Conservation (phyloP, 495 filamentous ascomycete genomes). For the Aspergillus steynii region DNA sequence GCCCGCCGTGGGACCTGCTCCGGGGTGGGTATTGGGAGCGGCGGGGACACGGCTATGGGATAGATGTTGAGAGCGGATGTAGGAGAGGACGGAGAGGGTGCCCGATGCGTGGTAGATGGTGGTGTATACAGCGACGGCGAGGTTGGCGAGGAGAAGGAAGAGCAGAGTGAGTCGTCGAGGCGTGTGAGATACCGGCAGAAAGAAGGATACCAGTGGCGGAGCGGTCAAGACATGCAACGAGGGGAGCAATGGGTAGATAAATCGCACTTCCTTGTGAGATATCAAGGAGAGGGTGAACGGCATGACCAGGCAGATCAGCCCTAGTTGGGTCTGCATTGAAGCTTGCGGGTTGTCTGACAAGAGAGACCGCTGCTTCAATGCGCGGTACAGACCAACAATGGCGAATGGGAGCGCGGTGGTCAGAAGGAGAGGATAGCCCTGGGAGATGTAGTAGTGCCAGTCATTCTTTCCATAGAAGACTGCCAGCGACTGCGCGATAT, state of each 20-base stretch:
- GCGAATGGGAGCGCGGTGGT: slow-evolving; percentile 81
- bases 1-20: slow-evolving; percentile 60
- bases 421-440: slow-evolving; percentile 85
- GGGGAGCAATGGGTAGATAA: slow-evolving; percentile 91
- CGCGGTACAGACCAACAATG: slow-evolving; percentile 61
- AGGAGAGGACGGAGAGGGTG: slow-evolving; percentile 66
- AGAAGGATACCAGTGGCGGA: slow-evolving; percentile 64
- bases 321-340: slow-evolving; percentile 56
- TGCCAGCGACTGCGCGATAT: slow-evolving; percentile 80
- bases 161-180: slow-evolving; percentile 55
- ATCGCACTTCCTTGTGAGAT: slow-evolving; percentile 96
- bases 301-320: slow-evolving; percentile 59
- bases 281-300: slow-evolving; percentile 69
- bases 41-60: slow-evolving; percentile 34
- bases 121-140: slow-evolving; percentile 72
- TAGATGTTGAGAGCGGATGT: slow-evolving; percentile 72
- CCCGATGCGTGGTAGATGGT: slow-evolving; percentile 78
- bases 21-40: slow-evolving; percentile 3
- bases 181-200: slow-evolving; percentile 45
- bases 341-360: slow-evolving; percentile 31
- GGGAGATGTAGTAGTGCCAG: slow-evolving; percentile 88
- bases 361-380: slow-evolving; percentile 34
- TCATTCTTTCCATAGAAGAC: slow-evolving; percentile 92
- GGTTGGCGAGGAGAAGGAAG: slow-evolving; percentile 63
- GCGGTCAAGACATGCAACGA: slow-evolving; percentile 79